These are phyloP conservation scores for Aspergillus cavernicola DNA, from an alignment of 495 filamentous ascomycete genomes.

Conservation along the genomic window DNA sequence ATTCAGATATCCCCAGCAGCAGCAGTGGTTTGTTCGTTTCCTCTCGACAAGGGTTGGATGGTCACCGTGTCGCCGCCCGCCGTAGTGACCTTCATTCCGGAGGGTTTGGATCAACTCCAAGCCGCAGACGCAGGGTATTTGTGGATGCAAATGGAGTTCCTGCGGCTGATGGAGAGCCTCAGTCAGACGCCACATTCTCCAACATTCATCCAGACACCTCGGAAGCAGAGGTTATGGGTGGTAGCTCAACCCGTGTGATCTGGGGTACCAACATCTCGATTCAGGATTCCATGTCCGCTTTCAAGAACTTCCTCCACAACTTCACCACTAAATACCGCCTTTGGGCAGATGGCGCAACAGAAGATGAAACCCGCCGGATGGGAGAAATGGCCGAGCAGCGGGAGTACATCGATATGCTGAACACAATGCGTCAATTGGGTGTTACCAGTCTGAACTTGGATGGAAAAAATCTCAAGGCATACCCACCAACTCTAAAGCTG, in stretches of 20 bases:
- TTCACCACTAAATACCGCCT: conserved; percentile 91
- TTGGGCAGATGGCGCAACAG: conserved; percentile 77
- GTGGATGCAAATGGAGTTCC: conserved; percentile 79
- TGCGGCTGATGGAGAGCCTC: conserved; percentile 47
- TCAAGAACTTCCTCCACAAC: conserved; percentile 87
- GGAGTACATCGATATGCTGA: conserved; percentile 80
- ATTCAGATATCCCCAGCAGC: conserved; percentile 65
- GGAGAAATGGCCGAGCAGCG: conserved; percentile 59
- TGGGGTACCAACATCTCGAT: conserved; percentile 98
- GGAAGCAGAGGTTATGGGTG: conserved; percentile 83
- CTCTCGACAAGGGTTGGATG: conserved; percentile 48
- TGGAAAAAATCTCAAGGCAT: conserved; percentile 83
- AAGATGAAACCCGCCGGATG: conserved; percentile 63
- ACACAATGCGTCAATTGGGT: conserved; percentile 84
- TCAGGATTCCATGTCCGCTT: conserved; percentile 76
- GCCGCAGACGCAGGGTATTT: conserved; percentile 66
- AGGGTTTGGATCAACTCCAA: conserved; percentile 60
- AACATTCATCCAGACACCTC: conserved; percentile 85
- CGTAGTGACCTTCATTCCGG: conserved; percentile 84
- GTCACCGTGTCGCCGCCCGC: conserved; percentile 47
- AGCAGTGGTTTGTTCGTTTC: conserved; percentile 86
- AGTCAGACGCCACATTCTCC: conserved; percentile 82
- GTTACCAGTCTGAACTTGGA: conserved; percentile 83
- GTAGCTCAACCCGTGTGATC: conserved; percentile 74
- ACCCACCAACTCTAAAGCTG: conserved; percentile 85